Percentiles rank a stretch among this genome's conserved stretches.
These are phyloP conservation scores for Botrytis porri DNA, from an alignment of 2,329 filamentous ascomycete genomes.

Conservation along the genomic window DNA sequence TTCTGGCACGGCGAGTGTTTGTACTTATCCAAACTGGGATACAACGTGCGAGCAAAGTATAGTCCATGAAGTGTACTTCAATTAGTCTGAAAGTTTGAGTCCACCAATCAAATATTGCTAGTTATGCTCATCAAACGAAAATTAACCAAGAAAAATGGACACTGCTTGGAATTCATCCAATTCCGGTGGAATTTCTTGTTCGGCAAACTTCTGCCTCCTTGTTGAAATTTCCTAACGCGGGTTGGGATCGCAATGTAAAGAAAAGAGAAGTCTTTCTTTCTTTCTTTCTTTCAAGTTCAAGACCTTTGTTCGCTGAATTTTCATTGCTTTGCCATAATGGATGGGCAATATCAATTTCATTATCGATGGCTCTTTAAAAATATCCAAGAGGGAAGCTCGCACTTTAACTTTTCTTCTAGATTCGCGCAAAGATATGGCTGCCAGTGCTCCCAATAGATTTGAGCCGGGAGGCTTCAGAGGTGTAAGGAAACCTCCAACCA, in stretches of 20 bases:
- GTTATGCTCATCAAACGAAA: not conserved
- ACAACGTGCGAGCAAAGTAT: not conserved
- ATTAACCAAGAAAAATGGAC: not conserved
- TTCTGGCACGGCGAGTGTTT: not conserved
- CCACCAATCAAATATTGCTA: not conserved
- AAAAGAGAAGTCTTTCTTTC: not conserved
- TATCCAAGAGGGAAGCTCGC: not conserved
- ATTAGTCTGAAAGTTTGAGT: not conserved
- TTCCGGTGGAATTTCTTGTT: not conserved
- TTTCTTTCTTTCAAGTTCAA: too few species aligned
- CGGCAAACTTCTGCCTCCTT: not conserved
- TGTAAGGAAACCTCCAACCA: not conserved
- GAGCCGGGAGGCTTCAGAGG: not conserved
- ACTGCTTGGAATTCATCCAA: not conserved
- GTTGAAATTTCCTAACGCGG: not conserved
- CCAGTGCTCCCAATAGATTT: not conserved
- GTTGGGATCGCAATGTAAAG: not conserved
- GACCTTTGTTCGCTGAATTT: not conserved
- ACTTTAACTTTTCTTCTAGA: not conserved
- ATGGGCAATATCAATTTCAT: not conserved
- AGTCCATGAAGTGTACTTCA: not conserved
- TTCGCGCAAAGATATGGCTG: not conserved
- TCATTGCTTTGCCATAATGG: not conserved
- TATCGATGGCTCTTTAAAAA: not conserved
- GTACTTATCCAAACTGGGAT: not conserved